Evolutionary conservation across 495 filamentous ascomycete species (phyloP), one percentile per base, ranked within the genome.

Genomic region (Xylaria grammica): DNA sequence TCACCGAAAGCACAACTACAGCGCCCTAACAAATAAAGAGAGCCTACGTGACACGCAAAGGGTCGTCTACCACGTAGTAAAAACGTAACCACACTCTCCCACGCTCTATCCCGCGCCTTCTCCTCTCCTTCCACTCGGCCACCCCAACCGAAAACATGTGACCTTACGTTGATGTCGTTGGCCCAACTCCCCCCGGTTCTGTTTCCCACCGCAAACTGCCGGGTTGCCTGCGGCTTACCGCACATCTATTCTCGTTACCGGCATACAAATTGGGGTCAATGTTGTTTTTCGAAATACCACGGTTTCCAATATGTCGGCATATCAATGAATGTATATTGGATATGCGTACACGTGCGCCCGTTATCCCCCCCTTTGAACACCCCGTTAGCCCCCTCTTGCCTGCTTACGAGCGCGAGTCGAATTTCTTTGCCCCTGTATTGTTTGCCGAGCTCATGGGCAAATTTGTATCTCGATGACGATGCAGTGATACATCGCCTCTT

Each of bases 141-240:
- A 29, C 40, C 60, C 34, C 60, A 26, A 62, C 26, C 19, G 38
- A 38, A 52, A 55, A 38, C 60, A 63, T 63, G 60, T 63, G 60
- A 63, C 60, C 20, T 45, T 55, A 4, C 48, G 15, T 55, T 50
- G 34, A 62, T 62, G 59, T 62, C 59, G 59, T 52, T 62, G 59
- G 59, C 48, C 42, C 59, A 52, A 17, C 24, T 19, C 1, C 11
- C 20, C 13, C 4, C 17, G 40, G 17, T 62, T 24, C 56, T 22
- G 22, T 52, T 30, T 52, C 27, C 34, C 15, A 44, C 48, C n/a
- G 19, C 59, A 44, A 53, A 45, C 24, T 44, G 22, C 36, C 49
- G 26, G 48, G 5, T 24, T 27, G 20, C 50, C 60, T 53, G 50
- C 50, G 29, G n/a, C 48, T 36, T 55, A n/a, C 60, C 60, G 60